Evolutionary conservation across 495 filamentous ascomycete genomes (phyloP).

Genomic region (Trypethelium eluteriae): DNA sequence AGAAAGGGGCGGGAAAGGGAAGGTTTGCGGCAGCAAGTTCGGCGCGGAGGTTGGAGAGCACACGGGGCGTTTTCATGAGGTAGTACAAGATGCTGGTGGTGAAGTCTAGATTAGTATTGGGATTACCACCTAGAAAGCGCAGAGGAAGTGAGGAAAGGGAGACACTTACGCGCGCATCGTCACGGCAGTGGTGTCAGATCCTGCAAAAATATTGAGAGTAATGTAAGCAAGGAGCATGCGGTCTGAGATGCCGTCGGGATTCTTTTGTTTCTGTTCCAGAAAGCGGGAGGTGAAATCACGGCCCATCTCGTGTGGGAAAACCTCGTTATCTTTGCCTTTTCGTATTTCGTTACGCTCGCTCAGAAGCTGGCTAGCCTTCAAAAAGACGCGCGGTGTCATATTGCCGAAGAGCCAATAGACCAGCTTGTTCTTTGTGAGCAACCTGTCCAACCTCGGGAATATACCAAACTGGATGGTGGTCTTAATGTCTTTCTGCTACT

Average conservation of each 20-base stretch:
- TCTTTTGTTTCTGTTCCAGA: constrained; percentile 20
- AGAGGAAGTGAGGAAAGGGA: neutral
- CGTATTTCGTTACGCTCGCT: too few species aligned
- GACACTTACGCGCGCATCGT: neutral
- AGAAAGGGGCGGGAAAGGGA: neutral
- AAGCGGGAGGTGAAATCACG: constrained; percentile 24
- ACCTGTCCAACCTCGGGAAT: constrained; percentile 54
- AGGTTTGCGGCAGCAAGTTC: constrained; percentile 20
- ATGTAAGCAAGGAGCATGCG: constrained; percentile 17
- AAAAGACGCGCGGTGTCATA: neutral
- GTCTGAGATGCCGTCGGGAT: constrained; percentile 23
- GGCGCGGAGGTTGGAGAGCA: neutral
- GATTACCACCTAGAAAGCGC: neutral
- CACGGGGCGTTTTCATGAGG: constrained; percentile 21
- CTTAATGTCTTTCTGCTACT: constrained; percentile 32
- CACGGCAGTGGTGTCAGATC: neutral
- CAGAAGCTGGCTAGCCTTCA: neutral
- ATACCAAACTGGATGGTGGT: constrained; percentile 42
- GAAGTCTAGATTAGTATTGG: too few species aligned
- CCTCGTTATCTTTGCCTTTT: neutral
- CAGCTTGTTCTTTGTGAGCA: constrained; percentile 55
- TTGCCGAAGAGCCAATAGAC: constrained; percentile 25
- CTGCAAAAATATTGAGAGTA: constrained; percentile 16
- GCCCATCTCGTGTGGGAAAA: neutral
- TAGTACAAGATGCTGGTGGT: constrained; percentile 15